phyloP scores from a whole-genome alignment of 2,329 filamentous ascomycete genomes.

The Blumeria hordei region DNA sequence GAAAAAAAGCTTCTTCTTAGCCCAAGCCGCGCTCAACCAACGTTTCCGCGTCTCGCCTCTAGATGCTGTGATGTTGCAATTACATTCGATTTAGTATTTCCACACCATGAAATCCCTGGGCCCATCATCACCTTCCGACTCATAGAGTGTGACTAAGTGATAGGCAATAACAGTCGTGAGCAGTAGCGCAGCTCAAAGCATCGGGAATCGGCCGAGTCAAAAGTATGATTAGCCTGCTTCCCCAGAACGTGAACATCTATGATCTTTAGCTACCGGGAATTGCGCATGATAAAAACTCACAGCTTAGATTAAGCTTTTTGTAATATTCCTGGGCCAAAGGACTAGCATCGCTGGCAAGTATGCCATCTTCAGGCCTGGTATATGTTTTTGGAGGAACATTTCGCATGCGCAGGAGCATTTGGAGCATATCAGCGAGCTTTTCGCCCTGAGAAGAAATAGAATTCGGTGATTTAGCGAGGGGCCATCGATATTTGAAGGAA shows the following conservation, averaged over 20 bases:
- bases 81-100: too few species aligned
- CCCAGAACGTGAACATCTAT: slow-evolving; percentile 13
- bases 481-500: slow-evolving; percentile 27
- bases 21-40: too few species aligned
- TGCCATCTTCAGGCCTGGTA: slow-evolving; percentile 20
- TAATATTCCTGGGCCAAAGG: slow-evolving; percentile 27
- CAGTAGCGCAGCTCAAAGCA: slow-evolving; percentile 26
- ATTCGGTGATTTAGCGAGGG: slow-evolving; percentile 30
- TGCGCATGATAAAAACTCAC: slow-evolving; percentile 20
- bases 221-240: slow-evolving; percentile 12
- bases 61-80: too few species aligned
- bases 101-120: too few species aligned
- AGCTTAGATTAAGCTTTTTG: slow-evolving; percentile 28
- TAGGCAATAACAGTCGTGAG: slow-evolving; percentile 11
- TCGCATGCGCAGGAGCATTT: slow-evolving; percentile 36
- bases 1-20: too few species aligned
- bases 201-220: slow-evolving; percentile 18
- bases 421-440: slow-evolving; percentile 30
- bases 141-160: not conserved
- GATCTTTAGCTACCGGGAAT: not conserved
- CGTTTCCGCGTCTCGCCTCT: too few species aligned
- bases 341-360: slow-evolving; percentile 16
- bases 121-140: too few species aligned
- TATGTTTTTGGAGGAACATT: slow-evolving; percentile 30
- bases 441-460: slow-evolving; percentile 34